Evolutionary conservation across 495 filamentous ascomycete species (phyloP).

Genomic region (Podospora bellae-mahoneyi): DNA sequence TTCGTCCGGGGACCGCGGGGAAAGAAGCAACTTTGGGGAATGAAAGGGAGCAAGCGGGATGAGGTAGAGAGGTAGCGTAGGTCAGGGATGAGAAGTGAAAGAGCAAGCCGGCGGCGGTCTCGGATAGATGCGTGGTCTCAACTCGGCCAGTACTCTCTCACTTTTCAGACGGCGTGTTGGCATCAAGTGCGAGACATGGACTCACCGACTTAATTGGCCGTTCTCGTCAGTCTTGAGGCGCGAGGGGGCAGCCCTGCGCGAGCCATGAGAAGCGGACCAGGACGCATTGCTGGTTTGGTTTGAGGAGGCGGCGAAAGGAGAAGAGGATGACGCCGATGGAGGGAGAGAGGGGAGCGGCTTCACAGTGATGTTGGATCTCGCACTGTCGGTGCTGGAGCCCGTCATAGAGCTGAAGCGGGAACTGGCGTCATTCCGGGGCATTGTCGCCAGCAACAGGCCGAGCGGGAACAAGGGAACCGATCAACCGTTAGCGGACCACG

Average conservation of each 20-base stretch:
- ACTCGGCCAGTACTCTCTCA: background rate
- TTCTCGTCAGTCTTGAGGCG: conserved; percentile 56
- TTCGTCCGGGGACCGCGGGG: conserved; percentile 14
- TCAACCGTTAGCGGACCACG: conserved; percentile 19
- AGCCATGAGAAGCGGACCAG: conserved; percentile 34
- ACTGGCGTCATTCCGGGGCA: conserved; percentile 57
- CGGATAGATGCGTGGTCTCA: conserved; percentile 8
- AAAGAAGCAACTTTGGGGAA: conserved; percentile 6
- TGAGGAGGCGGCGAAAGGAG: conserved; percentile 38
- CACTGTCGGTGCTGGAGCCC: conserved; percentile 59
- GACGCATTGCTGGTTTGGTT: conserved; percentile 38
- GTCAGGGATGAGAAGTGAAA: background rate
- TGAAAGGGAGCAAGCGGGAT: conserved; percentile 1
- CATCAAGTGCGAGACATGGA: conserved; percentile 10
- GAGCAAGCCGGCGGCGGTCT: conserved; percentile 7
- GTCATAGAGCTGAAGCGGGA: conserved; percentile 60
- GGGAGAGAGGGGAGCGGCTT: conserved; percentile 47
- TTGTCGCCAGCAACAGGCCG: conserved; percentile 41
- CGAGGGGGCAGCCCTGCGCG: conserved; percentile 49
- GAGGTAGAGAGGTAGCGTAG: background rate
- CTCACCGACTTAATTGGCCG: conserved; percentile 43
- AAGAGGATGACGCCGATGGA: conserved; percentile 44
- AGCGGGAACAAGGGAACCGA: conserved; percentile 25
- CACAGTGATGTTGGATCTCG: conserved; percentile 57
- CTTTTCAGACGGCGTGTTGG: background rate